Percentiles rank a stretch among this genome's conserved stretches.
These are phyloP conservation scores for Aspergillus sojae DNA, from an alignment of 2,329 filamentous ascomycete species.

Conservation along the genomic window DNA sequence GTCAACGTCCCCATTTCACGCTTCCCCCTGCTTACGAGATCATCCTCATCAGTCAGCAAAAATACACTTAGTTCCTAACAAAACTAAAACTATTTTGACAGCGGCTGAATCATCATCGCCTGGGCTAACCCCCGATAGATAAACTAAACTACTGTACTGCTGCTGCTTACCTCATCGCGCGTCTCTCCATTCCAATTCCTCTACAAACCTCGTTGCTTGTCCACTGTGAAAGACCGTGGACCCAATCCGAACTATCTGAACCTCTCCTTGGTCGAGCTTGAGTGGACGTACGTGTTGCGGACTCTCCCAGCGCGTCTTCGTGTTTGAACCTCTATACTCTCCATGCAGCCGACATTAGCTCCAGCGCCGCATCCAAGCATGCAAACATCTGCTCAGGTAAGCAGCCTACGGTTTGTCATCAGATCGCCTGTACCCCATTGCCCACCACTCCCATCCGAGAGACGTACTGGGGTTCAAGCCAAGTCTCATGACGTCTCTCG, in stretches of 20 bases:
- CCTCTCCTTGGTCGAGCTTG: conserved; percentile 9
- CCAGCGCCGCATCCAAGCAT: conserved; percentile 53
- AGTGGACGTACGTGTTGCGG: conserved; percentile 20
- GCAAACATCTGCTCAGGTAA: conserved; percentile 58
- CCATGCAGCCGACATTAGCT: conserved; percentile 51
- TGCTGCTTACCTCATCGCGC: conserved; percentile 41
- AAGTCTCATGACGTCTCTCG: background rate
- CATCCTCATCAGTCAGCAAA: conserved; percentile 18
- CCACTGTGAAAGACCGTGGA: conserved; percentile 6
- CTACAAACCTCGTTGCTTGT: conserved; percentile 20
- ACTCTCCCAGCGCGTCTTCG: conserved; percentile 21
- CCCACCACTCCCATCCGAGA: conserved; percentile 2
- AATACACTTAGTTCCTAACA: background rate
- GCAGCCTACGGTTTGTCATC: conserved; percentile 46
- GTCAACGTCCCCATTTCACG: background rate
- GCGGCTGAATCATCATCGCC: conserved; percentile 4
- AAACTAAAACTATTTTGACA: conserved; percentile 11
- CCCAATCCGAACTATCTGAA: conserved; percentile 4
- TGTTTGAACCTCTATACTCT: conserved; percentile 18
- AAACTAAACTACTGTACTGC: conserved; percentile 24
- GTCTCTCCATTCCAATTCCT: conserved; percentile 27
- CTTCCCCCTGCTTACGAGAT: conserved; percentile 29
- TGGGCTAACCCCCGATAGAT: conserved; percentile 10
- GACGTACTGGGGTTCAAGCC: background rate
- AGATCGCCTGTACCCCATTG: conserved; percentile 26